These are phyloP conservation scores for Apiospora pterosperma DNA, from an alignment of 2,329 filamentous ascomycete species.

Conservation along the genomic window DNA sequence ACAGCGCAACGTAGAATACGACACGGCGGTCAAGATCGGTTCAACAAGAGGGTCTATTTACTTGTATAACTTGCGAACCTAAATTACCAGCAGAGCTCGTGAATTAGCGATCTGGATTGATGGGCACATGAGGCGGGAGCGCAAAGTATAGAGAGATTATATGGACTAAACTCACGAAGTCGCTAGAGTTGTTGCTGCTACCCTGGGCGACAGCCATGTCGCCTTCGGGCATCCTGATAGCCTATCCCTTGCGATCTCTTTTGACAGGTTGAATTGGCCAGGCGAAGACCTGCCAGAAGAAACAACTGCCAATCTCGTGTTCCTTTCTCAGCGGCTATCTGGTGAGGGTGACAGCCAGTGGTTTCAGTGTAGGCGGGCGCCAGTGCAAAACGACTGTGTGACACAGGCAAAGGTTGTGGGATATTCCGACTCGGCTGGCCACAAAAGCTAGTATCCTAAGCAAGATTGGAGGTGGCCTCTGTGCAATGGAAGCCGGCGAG, in stretches of 20 bases:
- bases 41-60: conserved; percentile 45
- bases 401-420: background rate
- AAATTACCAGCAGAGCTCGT: conserved; percentile 11
- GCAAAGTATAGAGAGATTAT: conserved; percentile 14
- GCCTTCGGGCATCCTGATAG: conserved; percentile 25
- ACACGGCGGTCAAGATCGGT: conserved; percentile 7
- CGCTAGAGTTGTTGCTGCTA: conserved; percentile 77
- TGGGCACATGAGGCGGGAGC: background rate
- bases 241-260: background rate
- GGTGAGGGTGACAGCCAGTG: background rate
- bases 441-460: background rate
- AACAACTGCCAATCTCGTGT: background rate
- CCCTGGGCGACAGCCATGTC: conserved; percentile 37
- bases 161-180: conserved; percentile 70
- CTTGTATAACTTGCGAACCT: conserved; percentile 99
- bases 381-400: background rate
- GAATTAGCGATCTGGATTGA: conserved; percentile 22
- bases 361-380: background rate
- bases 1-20: conserved; percentile 9
- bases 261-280: background rate
- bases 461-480: background rate
- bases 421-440: background rate
- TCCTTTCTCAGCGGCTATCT: background rate
- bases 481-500: background rate
- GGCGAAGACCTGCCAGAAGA: background rate